Percentiles rank a stretch among this genome's conserved stretches.
These are phyloP conservation scores for Cyphellophora europaea DNA, from an alignment of 2,329 filamentous ascomycete genomes.

Conservation along the genomic window DNA sequence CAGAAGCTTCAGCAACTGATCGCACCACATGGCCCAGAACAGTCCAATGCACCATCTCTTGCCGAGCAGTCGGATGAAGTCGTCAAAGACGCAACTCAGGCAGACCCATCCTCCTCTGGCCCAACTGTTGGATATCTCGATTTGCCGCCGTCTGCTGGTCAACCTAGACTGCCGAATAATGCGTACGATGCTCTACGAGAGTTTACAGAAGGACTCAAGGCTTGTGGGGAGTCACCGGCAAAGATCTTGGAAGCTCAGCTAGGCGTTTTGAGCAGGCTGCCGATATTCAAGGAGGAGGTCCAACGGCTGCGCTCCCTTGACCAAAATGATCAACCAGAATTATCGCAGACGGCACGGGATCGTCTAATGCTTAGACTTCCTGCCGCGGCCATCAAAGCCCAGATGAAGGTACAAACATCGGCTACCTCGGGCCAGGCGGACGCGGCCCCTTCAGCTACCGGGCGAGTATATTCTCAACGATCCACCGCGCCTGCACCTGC, in stretches of 20 bases:
- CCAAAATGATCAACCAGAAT: constrained; percentile 1
- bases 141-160: constrained; percentile 12
- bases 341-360: constrained; percentile 12
- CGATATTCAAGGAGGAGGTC: constrained; percentile 13
- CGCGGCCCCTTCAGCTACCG: constrained; percentile 2
- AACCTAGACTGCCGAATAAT: constrained; percentile 17
- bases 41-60: constrained; percentile 4
- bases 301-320: constrained; percentile 3
- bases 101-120: constrained; percentile 1
- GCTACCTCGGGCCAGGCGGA: background rate
- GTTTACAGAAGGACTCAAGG: constrained; percentile 13
- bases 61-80: background rate
- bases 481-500: constrained; percentile 6
- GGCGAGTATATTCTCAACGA: constrained; percentile 2
- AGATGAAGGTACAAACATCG: constrained; percentile 3
- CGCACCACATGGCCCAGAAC: constrained; percentile 14
- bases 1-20: constrained; percentile 42
- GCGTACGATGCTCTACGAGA: constrained; percentile 17
- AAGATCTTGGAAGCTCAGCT: constrained; percentile 12
- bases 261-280: constrained; percentile 8
- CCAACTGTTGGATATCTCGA: constrained; percentile 6
- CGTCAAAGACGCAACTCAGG: background rate
- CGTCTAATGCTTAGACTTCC: constrained; percentile 10
- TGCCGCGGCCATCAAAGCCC: constrained; percentile 10
- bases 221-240: constrained; percentile 7